Conservation (phyloP, 1,284 basidiomycete genomes). For the Takashimella koratensis region DNA sequence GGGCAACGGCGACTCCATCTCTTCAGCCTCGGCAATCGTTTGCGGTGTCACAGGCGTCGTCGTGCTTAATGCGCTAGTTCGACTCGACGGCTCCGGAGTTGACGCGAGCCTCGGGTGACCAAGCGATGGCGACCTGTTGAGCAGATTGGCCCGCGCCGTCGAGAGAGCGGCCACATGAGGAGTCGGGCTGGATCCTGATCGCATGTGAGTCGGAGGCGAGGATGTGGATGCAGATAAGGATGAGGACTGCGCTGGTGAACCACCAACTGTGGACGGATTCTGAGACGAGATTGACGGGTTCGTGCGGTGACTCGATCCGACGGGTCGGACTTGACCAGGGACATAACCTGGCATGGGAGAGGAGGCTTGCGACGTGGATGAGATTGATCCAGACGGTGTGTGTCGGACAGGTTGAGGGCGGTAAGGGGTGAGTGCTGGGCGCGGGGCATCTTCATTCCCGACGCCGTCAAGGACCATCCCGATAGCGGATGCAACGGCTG, state of each 20-base stretch:
- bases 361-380: slow-evolving; percentile 9
- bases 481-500: not conserved
- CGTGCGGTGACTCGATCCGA: slow-evolving; percentile 28
- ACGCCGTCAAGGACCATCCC: not conserved
- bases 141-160: not conserved
- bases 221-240: not conserved
- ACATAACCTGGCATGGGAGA: slow-evolving; percentile 29
- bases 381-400: slow-evolving; percentile 24
- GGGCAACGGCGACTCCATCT: not conserved
- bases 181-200: not conserved
- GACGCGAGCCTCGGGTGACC: not conserved
- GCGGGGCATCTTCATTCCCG: not conserved
- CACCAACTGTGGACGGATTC: not conserved
- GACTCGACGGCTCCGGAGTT: not conserved
- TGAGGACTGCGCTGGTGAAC: not conserved
- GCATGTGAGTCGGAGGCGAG: slow-evolving; percentile 8
- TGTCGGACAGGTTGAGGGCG: slow-evolving; percentile 32
- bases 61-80: not conserved
- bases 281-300: slow-evolving; percentile 25
- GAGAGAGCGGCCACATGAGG: not conserved
- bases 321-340: slow-evolving; percentile 42
- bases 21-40: not conserved
- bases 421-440: slow-evolving; percentile 33
- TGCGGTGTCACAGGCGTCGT: not conserved
- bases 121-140: not conserved